Evolutionary conservation across 2,329 filamentous ascomycete species (phyloP), one percentile per base, ranked within the genome.

Genomic region (Penicillium sp.): DNA sequence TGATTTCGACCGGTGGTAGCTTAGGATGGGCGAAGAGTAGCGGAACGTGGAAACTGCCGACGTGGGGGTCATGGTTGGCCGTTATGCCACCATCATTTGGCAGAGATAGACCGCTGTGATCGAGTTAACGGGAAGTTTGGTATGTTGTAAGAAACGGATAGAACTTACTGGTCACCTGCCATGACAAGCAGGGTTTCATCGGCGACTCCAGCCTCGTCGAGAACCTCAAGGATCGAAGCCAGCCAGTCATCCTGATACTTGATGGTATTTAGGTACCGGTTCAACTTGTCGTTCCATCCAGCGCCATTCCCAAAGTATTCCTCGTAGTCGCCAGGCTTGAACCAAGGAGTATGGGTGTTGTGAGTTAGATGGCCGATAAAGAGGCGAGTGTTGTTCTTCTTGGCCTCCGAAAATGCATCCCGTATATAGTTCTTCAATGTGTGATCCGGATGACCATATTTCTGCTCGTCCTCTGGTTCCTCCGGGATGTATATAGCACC

Each of bases 151-250:
- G 3, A 13, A 25, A 18, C 23, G 3, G 6, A 4, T 3, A 21
- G 5, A 34, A 52, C 58, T 55, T 55, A 60, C 58, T 70, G 67
- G 40, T 70, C 67, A 45, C 67, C 67, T 18, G 65, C 61, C 56
- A 69, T 64, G 4, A 68, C 58, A 23, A 70, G 46, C 3, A 70
- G 58, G 7, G 67, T 70, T 53, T 70, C 65, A 41, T 69, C 62
- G 35, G 64, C 63, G 16, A 70, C 59, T 5, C 60, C 66, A 10
- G 63, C 61, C 21, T 68, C 66, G 18, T 67, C 60, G 3, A 70
- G 48, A 6, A 65, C 60, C 1, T 64, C 52, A 31, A 70, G 47
- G n/a, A 70, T 60, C 1, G 61, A 55, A 18, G 58, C 60, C n/a
- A 67, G 51, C 67, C 67, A 70, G 37, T 55, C 46, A 27, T 70